phyloP scores from a whole-genome alignment of 2,329 filamentous ascomycete genomes.

The Epichloe coenophiala region DNA sequence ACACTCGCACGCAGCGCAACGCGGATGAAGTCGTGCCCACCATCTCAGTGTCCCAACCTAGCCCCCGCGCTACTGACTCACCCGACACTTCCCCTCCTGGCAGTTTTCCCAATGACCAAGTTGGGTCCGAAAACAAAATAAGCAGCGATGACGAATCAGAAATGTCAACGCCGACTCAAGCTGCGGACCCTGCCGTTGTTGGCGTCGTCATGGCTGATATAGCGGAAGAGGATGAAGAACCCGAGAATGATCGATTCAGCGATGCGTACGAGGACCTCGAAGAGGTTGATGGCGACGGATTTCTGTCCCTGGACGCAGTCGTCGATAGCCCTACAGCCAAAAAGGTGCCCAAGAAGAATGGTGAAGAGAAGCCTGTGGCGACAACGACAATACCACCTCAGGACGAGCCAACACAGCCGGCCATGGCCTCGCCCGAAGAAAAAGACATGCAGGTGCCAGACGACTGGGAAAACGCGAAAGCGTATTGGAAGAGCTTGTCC shows the following conservation, averaged over 20 bases:
- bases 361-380: conserved; percentile 2
- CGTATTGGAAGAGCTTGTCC: conserved; percentile 56
- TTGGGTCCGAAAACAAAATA: not conserved
- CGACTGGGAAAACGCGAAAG: conserved; percentile 56
- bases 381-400: not conserved
- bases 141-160: conserved; percentile 1
- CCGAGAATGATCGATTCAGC: conserved; percentile 52
- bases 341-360: conserved; percentile 12
- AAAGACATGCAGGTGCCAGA: conserved; percentile 13
- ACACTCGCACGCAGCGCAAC: not conserved
- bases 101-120: conserved; percentile 1
- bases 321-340: conserved; percentile 41
- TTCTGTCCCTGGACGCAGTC: conserved; percentile 60
- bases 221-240: conserved; percentile 27
- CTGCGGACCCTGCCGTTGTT: conserved; percentile 10
- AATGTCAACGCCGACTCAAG: conserved; percentile 6
- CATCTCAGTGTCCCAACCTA: conserved; percentile 4
- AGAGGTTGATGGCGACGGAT: conserved; percentile 51
- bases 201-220: conserved; percentile 21
- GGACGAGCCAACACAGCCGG: not conserved
- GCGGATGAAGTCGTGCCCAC: not conserved
- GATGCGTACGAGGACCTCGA: conserved; percentile 64
- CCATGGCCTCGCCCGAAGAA: not conserved
- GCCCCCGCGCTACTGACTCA: not conserved
- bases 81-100: conserved; percentile 1